Evolutionary conservation across 257 asterid species (phyloP).

Genomic region (Buddleja alternifolia): DNA sequence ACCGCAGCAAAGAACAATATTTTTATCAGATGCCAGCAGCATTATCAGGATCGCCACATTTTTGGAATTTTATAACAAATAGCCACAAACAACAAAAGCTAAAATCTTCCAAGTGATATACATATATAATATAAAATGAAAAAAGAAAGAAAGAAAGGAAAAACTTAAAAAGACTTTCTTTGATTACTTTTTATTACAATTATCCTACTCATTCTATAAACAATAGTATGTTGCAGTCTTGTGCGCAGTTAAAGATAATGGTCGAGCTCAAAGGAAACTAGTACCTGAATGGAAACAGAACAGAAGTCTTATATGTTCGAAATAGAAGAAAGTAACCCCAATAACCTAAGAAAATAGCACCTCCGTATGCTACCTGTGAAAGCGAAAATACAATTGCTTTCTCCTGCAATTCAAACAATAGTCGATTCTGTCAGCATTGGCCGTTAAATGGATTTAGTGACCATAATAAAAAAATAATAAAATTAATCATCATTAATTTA

Average conservation of each 20-base stretch:
- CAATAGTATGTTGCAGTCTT: neutral
- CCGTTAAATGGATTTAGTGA: slow-evolving; percentile 15
- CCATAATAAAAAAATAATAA: slow-evolving; percentile 9
- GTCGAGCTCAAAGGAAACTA: slow-evolving; percentile 17
- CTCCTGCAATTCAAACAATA: slow-evolving; percentile 63
- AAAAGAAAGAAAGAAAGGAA: neutral
- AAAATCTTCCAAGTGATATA: neutral
- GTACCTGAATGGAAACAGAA: slow-evolving; percentile 87
- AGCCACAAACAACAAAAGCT: neutral
- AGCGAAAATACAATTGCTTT: slow-evolving; percentile 75
- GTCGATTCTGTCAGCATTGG: slow-evolving; percentile 24
- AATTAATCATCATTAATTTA: slow-evolving; percentile 5
- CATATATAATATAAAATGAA: neutral
- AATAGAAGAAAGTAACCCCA: slow-evolving; percentile 84
- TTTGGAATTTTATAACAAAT: neutral
- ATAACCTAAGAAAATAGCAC: slow-evolving; percentile 73
- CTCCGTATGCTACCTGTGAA: slow-evolving; percentile 91
- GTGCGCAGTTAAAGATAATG: slow-evolving; percentile 8
- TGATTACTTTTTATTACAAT: slow-evolving; percentile 23
- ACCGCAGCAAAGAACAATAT: neutral
- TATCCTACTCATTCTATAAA: neutral
- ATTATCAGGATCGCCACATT: neutral
- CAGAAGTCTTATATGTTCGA: slow-evolving; percentile 47
- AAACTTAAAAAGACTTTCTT: slow-evolving; percentile 1
- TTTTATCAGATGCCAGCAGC: neutral